A percentile compares a stretch with the other conserved stretches of the same genome.
Conservation (phyloP, 2,329 filamentous ascomycete genomes). For the Trichoderma brevicompactum region DNA sequence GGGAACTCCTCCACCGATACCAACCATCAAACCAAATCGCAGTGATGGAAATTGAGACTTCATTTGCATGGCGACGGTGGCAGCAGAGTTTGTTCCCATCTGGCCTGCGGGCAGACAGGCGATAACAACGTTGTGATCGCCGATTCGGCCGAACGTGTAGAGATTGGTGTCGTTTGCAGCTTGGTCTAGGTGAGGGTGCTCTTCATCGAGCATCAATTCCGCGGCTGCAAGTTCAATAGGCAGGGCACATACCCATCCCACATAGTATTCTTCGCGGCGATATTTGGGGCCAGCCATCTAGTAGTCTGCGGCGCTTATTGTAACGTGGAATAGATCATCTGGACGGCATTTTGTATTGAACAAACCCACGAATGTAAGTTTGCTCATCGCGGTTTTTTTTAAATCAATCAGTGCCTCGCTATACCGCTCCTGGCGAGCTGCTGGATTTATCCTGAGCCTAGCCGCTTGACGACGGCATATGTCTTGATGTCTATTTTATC, state of each 20-base stretch:
- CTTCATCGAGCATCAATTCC: slow-evolving; percentile 28
- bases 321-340: no score
- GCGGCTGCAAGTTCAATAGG: slow-evolving; percentile 27
- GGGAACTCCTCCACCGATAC: slow-evolving; percentile 5
- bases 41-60: not conserved
- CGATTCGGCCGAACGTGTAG: slow-evolving; percentile 29
- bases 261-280: not conserved
- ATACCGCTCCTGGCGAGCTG: no score
- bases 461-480: no score
- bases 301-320: no score
- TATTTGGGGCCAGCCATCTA: no score
- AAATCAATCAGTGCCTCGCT: no score
- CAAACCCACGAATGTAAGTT: no score
- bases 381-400: no score
- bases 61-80: not conserved
- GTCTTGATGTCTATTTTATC: no score
- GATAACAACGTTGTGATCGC: slow-evolving; percentile 28
- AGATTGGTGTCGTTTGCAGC: not conserved
- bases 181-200: not conserved
- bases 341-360: no score
- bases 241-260: slow-evolving; percentile 30
- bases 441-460: no score
- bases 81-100: not conserved
- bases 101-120: slow-evolving; percentile 30
- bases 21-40: not conserved